phyloP scores from a whole-genome alignment of 2,329 filamentous ascomycete genomes.

The Alternaria postmessia region DNA sequence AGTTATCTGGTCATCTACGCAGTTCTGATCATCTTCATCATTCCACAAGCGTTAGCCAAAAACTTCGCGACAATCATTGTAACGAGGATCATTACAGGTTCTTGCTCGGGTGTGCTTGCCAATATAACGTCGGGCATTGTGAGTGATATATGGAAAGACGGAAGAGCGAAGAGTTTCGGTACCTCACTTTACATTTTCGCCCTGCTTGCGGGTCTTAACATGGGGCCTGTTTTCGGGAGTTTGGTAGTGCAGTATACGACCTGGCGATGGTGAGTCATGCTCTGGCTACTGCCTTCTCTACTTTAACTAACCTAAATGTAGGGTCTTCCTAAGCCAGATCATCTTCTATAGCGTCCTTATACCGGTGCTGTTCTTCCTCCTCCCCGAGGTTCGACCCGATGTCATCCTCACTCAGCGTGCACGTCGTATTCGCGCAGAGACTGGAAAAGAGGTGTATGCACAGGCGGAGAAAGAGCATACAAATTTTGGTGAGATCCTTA shows the following conservation, averaged over 20 bases:
- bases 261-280: slow-evolving; percentile 53
- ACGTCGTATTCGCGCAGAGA: slow-evolving; percentile 39
- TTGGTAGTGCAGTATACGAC: slow-evolving; percentile 48
- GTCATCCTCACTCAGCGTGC: slow-evolving; percentile 56
- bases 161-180: slow-evolving; percentile 51
- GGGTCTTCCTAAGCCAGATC: slow-evolving; percentile 58
- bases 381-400: slow-evolving; percentile 58
- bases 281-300: slow-evolving; percentile 7
- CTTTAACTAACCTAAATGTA: slow-evolving; percentile 25
- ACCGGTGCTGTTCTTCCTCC: slow-evolving; percentile 51
- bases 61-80: slow-evolving; percentile 58
- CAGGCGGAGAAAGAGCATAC: slow-evolving; percentile 47
- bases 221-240: slow-evolving; percentile 56
- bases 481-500: slow-evolving; percentile 44
- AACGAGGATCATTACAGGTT: slow-evolving; percentile 56
- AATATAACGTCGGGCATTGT: slow-evolving; percentile 50
- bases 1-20: slow-evolving; percentile 55
- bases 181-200: slow-evolving; percentile 56
- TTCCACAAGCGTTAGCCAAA: slow-evolving; percentile 54
- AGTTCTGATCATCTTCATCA: slow-evolving; percentile 52
- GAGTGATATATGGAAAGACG: slow-evolving; percentile 50
- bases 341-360: slow-evolving; percentile 57
- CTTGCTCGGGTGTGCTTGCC: slow-evolving; percentile 54
- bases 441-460: slow-evolving; percentile 37
- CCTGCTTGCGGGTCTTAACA: slow-evolving; percentile 54